phyloP scores from a whole-genome alignment of 345 rosid genomes.

The Camelina sativa region DNA sequence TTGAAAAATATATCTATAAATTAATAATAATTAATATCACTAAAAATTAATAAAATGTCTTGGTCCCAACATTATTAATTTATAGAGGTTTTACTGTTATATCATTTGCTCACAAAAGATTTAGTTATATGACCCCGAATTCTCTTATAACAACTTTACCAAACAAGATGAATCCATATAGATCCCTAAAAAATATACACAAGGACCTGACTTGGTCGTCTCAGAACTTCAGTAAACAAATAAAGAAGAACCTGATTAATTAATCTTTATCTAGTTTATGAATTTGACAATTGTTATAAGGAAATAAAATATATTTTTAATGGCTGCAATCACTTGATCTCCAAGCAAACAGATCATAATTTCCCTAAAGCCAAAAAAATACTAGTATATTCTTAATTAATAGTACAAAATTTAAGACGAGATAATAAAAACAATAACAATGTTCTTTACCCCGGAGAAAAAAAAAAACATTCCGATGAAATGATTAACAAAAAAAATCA shows the following conservation, averaged over 20 bases:
- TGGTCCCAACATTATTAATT: too few species aligned
- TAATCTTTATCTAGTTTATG: too few species aligned
- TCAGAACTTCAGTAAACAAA: not conserved
- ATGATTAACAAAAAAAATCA: constrained; percentile 35
- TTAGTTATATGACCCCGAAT: constrained; percentile 4
- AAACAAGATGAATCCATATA: not conserved
- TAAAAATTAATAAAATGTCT: too few species aligned
- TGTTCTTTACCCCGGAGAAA: constrained; percentile 14
- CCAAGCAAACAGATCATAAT: constrained; percentile 41
- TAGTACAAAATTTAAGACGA: constrained; percentile 7
- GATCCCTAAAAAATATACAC: not conserved
- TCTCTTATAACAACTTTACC: not conserved
- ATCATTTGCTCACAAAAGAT: not conserved
- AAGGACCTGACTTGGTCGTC: not conserved
- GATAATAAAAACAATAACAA: constrained; percentile 2
- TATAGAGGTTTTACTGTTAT: too few species aligned
- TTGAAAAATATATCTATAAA: too few species aligned
- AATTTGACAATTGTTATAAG: too few species aligned
- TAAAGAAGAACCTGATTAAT: too few species aligned
- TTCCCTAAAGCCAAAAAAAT: not conserved
- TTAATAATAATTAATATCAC: too few species aligned
- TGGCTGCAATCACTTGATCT: constrained; percentile 38
- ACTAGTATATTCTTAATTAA: not conserved
- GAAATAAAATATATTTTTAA: constrained; percentile 5
- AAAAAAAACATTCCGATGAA: constrained; percentile 8